Evolutionary conservation across 2,329 filamentous ascomycete genomes (phyloP), one percentile per base, ranked within the genome.

Genomic region (Fusarium poae): DNA sequence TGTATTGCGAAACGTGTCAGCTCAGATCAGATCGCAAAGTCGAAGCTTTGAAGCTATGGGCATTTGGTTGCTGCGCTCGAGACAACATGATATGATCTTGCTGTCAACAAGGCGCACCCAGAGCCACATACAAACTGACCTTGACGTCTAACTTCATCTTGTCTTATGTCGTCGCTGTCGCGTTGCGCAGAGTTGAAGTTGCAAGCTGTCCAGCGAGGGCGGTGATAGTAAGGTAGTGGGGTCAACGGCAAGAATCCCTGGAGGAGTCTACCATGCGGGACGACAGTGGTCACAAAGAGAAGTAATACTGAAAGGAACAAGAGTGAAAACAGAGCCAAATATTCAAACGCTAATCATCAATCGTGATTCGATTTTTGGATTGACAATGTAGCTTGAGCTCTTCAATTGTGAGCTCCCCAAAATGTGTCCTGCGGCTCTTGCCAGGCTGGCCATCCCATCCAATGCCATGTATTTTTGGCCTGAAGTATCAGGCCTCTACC

Each of bases 81-180:
- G 25, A 48, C 35, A 44, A 10, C 56, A 62, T 18, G 5, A 11
- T 4, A 37, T 54, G 11, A 29, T 27, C 6, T 18, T 40, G 32
- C 13, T 34, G 5, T 6, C 16, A 21, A 20, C 5, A 29, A 9
- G 8, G 56, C 68, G 62, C 58, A 40, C 60, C 20, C n/a, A 8
- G 11, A 12, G 15, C 34, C 2, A 6, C 18, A 23, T 23, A 42
- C 32, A 57, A 21, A 75, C 79, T 74, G 44, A 81, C 79, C 79
- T 81, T 81, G 67, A 81, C 79, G 77, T 81, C 79, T 74, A 81
- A 76, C 75, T 79, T 81, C 79, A 81, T 81, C 51, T 69, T 81
- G 75, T 70, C 59, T 61, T 43, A 63, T 70, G 54, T 70, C 51
- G 58, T 65, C 62, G 58, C 57, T 63, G 63, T 72, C 66, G 65